Base-by-base conservation (phyloP, 2,329 filamentous ascomycete genomes). In the Cordyceps farinosa region DNA sequence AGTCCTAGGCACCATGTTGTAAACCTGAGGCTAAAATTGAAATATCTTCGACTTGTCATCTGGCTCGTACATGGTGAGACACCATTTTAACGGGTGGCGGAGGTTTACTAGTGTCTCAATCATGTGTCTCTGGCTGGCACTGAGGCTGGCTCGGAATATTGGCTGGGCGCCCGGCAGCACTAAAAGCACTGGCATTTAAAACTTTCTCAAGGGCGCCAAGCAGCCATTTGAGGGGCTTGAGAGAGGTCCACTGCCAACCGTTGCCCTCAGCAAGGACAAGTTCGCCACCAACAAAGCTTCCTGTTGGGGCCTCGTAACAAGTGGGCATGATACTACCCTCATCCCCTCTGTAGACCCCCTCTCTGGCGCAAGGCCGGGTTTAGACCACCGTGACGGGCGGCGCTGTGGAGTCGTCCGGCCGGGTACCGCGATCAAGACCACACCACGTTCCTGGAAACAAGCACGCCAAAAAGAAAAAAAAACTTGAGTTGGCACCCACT, bases 121-220 rank as follows among this genome's bases (percentile, higher is more conserved):
- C 61, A 63, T 48, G 48, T 60, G 55, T 63, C 53, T 62, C 52
- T 58, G 38, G 36, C 42, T 44, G 44, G 36, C 36, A 58, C 30
- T 42, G 36, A 63, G 47, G 62, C 47, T 57, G 42, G 38, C 5
- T n/a, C 53, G 11, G n/a, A 27, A 45, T 5, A 32, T 55, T 63
- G 62, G 62, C 55, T 63, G 50, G 62, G 40, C 36, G 17, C 30
- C 38, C 7, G 29, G 22, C n/a, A 30, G 22, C 54, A 42, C 40
- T 51, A 62, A 58, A 54, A 52, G 61, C 61, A 58, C 61, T 63
- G 61, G 61, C 54, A 59, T 63, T 45, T 47, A 11, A 54, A 47
- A 30, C 59, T 63, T 58, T 62, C 38, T 17, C 53, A 3, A 32
- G 3, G 29, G 13, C 13, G 13, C 32, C 30, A 54, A n/a, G 32